phyloP scores from a whole-genome alignment of 176 grass and related monocot species.

The Bonia amplexicaulis region DNA sequence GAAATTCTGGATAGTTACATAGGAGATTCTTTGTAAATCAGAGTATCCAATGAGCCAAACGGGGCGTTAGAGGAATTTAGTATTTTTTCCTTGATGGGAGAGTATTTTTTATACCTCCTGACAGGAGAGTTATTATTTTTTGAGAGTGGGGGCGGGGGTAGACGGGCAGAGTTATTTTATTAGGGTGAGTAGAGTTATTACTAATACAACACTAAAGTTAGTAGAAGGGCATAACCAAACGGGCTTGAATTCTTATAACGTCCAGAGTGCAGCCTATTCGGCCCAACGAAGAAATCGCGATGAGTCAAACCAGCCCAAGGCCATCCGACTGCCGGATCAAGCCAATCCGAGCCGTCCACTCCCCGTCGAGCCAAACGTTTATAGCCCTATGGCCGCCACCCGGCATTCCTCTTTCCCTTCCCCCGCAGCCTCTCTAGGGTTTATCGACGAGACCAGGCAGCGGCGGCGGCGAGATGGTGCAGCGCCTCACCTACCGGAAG shows the following conservation, averaged over 20 bases:
- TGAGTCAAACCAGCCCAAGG: background rate
- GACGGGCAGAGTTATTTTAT: too few species aligned
- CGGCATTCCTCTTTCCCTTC: background rate
- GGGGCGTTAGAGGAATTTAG: too few species aligned
- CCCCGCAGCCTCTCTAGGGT: constrained; percentile 31
- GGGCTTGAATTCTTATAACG: background rate
- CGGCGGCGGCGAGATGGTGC: constrained; percentile 65
- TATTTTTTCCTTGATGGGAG: too few species aligned
- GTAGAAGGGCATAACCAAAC: background rate
- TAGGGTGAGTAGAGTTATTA: too few species aligned
- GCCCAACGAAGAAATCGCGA: background rate
- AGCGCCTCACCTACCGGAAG: constrained; percentile 87
- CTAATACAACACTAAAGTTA: too few species aligned
- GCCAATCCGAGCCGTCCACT: constrained; percentile 40
- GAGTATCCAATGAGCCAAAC: too few species aligned
- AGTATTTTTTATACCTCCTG: too few species aligned
- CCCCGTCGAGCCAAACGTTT: constrained; percentile 30
- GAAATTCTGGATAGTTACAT: too few species aligned
- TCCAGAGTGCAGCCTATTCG: background rate
- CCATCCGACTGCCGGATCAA: constrained; percentile 1
- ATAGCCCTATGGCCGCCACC: constrained; percentile 29
- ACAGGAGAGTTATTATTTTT: too few species aligned
- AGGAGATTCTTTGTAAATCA: too few species aligned
- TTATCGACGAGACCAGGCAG: background rate
- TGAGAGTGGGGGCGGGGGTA: too few species aligned